Conservation (phyloP, 441 rosid species). For the Biscutella laevigata region DNA sequence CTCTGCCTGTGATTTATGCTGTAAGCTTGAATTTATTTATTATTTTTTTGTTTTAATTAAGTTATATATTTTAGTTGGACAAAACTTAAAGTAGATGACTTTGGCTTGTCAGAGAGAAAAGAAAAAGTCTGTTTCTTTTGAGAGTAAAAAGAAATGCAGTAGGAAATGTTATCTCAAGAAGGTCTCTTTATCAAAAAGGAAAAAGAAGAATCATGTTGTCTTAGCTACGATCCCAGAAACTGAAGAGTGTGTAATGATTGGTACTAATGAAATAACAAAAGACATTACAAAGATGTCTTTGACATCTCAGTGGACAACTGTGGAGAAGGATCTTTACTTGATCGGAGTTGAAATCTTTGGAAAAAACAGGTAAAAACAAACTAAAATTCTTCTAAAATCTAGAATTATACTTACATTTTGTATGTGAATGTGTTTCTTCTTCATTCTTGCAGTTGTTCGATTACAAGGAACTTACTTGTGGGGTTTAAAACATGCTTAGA, state of each 20-base stretch:
- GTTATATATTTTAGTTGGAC: background rate
- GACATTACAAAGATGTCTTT: slow-evolving; percentile 20
- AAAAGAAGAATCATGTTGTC: slow-evolving; percentile 40
- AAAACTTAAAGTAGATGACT: slow-evolving; percentile 11
- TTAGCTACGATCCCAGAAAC: slow-evolving; percentile 21
- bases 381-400: no score
- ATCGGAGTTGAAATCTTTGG: slow-evolving; percentile 85
- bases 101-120: slow-evolving; percentile 55
- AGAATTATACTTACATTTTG: background rate
- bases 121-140: slow-evolving; percentile 41
- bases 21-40: slow-evolving; percentile 41
- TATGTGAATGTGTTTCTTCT: slow-evolving; percentile 12
- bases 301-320: slow-evolving; percentile 75
- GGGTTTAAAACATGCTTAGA: slow-evolving; percentile 74
- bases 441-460: slow-evolving; percentile 90
- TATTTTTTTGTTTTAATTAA: background rate
- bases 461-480: slow-evolving; percentile 58
- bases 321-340: slow-evolving; percentile 61
- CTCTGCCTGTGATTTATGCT: slow-evolving; percentile 47
- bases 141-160: slow-evolving; percentile 54
- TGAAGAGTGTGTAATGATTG: background rate
- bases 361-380: slow-evolving; percentile 69
- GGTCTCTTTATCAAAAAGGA: slow-evolving; percentile 43
- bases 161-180: slow-evolving; percentile 66
- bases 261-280: background rate